Base-by-base conservation (phyloP, 495 filamentous ascomycete species). In the Xylaria cubensis region DNA sequence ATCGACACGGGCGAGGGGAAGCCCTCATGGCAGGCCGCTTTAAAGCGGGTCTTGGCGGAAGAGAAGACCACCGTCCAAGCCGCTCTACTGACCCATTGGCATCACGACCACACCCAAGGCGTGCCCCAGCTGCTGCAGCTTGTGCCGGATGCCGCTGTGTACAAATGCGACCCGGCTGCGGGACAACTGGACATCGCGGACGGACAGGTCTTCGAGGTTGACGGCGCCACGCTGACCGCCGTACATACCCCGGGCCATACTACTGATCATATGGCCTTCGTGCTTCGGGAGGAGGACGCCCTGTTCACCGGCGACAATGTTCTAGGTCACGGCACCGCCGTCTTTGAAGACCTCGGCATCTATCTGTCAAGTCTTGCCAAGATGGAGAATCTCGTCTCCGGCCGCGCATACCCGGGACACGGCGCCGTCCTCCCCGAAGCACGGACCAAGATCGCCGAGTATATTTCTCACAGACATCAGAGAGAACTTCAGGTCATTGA, bases 261-360 rank as follows among this genome's bases (percentile, higher is more conserved):
- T 0, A 81, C 79, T 2, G 96, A 99, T 76, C 96, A 98, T 79
- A 92, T 96, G 88, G 88, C 85, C 34, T 88, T 96, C 69, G 70
- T 91, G 26, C 75, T 93, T 13, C 86, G 90, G 72, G 91, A 97
- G 75, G 92, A 96, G 76, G 87, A 92, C 77, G 93, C 93, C 10
- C 87, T 98, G 78, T 97, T 99, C 81, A 97, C 95, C 0, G 96
- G 93, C 50, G 96, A 99, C 76, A 98, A 96, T 75, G 93, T 99
- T 41, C 87, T 99, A 4, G 96, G 96, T 0, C 94, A 98, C 70
- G 96, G 96, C 2, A 98, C 96, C 4, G 90, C 92, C 39, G 94
- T 97, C 15, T 98, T 97, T 77, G 94, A 97, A 81, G 91, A 97
- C 70, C 85, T 97, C 2, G 81, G 80, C 7, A 82, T 82, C 4